These are phyloP conservation scores for Saccharomyces kudriavzevii DNA, from an alignment of 805 yeast species.

Conservation along the genomic window DNA sequence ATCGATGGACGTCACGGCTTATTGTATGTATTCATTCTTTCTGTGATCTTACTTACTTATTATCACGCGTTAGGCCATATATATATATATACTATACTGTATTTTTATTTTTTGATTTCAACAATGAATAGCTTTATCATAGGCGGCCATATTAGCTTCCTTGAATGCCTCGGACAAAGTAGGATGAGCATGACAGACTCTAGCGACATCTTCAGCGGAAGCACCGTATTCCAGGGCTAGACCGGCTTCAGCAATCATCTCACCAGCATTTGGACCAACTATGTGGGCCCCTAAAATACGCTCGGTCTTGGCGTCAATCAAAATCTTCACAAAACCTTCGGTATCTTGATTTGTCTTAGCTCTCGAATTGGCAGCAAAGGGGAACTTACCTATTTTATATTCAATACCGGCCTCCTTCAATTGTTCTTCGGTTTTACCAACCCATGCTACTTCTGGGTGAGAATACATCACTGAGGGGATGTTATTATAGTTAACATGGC, in stretches of 20 bases:
- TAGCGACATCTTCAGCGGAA: constrained; percentile 92
- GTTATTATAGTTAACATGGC: constrained; percentile 96
- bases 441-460: constrained; percentile 99
- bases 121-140: constrained; percentile 81
- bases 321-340: constrained; percentile 92
- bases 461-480: constrained; percentile 99
- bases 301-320: constrained; percentile 96
- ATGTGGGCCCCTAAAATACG: constrained; percentile 94
- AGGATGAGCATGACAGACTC: constrained; percentile 98
- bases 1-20: neutral
- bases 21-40: neutral
- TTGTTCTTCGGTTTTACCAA: constrained; percentile 92
- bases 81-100: neutral
- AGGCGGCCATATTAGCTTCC: constrained; percentile 93
- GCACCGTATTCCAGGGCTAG: constrained; percentile 98
- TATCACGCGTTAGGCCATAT: neutral
- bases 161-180: constrained; percentile 95
- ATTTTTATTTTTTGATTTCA: neutral
- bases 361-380: constrained; percentile 97
- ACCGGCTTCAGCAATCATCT: constrained; percentile 98
- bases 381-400: constrained; percentile 95
- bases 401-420: constrained; percentile 85
- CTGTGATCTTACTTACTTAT: neutral
- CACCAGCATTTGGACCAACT: constrained; percentile 98
- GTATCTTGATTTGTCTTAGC: constrained; percentile 97